phyloP scores from a whole-genome alignment of 495 filamentous ascomycete genomes.

The Talaromyces ruber region DNA sequence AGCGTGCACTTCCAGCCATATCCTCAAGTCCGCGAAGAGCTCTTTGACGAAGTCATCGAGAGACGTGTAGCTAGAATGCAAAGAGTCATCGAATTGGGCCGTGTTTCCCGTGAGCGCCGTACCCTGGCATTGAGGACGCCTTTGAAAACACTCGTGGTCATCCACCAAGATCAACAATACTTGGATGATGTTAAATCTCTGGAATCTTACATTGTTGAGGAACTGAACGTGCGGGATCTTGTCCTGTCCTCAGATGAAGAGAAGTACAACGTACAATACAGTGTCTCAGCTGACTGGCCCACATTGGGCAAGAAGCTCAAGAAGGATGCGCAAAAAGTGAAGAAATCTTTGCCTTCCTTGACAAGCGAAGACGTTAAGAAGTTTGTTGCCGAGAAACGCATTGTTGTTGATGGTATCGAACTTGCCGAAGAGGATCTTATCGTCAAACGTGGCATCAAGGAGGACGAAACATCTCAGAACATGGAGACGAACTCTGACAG shows the following conservation, averaged over 20 bases:
- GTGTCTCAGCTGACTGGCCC: constrained; percentile 82
- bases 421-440: constrained; percentile 75
- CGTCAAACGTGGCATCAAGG: constrained; percentile 69
- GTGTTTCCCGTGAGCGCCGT: constrained; percentile 77
- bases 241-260: constrained; percentile 79
- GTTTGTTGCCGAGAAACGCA: constrained; percentile 60
- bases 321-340: constrained; percentile 84
- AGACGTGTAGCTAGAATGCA: constrained; percentile 87
- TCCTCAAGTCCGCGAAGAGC: constrained; percentile 77
- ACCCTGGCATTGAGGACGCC: constrained; percentile 84
- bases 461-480: constrained; percentile 52
- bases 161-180: constrained; percentile 75
- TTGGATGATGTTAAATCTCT: constrained; percentile 80
- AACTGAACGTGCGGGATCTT: constrained; percentile 84
- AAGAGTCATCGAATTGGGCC: constrained; percentile 82
- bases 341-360: constrained; percentile 76
- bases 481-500: constrained; percentile 80
- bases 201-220: constrained; percentile 76
- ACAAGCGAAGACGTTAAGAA: constrained; percentile 68
- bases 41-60: constrained; percentile 83
- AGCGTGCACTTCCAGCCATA: constrained; percentile 91
- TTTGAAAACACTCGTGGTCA: constrained; percentile 80
- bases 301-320: constrained; percentile 93
- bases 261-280: constrained; percentile 87
- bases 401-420: constrained; percentile 75